Percentiles rank a stretch among this genome's conserved stretches.
phyloP scores from a whole-genome alignment of 2,329 filamentous ascomycete species.

The Claviceps sp. region DNA sequence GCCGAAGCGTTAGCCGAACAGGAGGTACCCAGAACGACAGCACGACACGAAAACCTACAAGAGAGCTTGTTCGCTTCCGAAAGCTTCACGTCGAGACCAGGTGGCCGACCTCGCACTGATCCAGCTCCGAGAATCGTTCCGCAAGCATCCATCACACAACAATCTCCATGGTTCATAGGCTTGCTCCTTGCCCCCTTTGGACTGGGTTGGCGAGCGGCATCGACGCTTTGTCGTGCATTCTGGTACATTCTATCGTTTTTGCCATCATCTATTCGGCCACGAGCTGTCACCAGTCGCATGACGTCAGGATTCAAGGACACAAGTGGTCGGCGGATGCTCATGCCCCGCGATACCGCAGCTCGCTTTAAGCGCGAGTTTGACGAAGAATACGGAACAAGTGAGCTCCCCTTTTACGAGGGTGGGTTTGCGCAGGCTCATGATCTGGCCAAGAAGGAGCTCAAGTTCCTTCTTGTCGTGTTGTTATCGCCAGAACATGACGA shows the following conservation, averaged over 20 bases:
- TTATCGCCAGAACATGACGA: slow-evolving; percentile 92
- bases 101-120: slow-evolving; percentile 31
- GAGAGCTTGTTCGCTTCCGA: slow-evolving; percentile 34
- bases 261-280: slow-evolving; percentile 48
- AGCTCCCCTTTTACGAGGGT: slow-evolving; percentile 68
- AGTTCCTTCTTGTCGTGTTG: slow-evolving; percentile 79
- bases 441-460: slow-evolving; percentile 76
- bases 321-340: slow-evolving; percentile 59
- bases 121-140: slow-evolving; percentile 78
- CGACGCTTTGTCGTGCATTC: slow-evolving; percentile 56
- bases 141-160: slow-evolving; percentile 53
- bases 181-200: slow-evolving; percentile 73
- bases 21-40: slow-evolving; percentile 46
- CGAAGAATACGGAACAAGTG: slow-evolving; percentile 69
- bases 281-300: slow-evolving; percentile 39
- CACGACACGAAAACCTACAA: slow-evolving; percentile 62
- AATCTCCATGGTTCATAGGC: slow-evolving; percentile 61
- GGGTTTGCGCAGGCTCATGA: slow-evolving; percentile 90
- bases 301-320: slow-evolving; percentile 42
- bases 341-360: slow-evolving; percentile 75
- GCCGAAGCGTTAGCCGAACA: slow-evolving; percentile 60
- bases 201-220: slow-evolving; percentile 59
- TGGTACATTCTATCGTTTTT: slow-evolving; percentile 71
- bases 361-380: slow-evolving; percentile 89
- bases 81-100: slow-evolving; percentile 10